Evolutionary conservation across 805 yeast genomes (phyloP), one percentile per base, ranked within the genome.

Genomic region (Barnettozyma californica): DNA sequence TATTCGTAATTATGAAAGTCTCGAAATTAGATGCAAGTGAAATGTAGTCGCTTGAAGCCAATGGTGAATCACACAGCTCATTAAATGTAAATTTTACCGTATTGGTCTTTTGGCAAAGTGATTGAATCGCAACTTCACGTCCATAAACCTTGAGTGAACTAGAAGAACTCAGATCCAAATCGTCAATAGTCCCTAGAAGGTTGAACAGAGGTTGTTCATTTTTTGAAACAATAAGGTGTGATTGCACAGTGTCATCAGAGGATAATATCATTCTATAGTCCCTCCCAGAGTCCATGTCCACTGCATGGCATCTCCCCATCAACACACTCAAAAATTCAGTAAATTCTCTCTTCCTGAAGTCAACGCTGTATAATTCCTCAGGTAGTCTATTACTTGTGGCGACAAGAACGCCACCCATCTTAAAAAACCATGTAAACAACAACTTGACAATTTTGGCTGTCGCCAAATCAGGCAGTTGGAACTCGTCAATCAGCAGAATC

Each of bases 301-400:
- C 66, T 0, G 81, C 70, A 16, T 75, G 70, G 62, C 91, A 84
- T 48, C 88, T 68, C 19, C 78, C 58, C 53, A 79, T 77, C 31
- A 84, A 64, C 3, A 84, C 73, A 11, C 74, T 68, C 44, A 78
- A 77, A 62, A 84, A 84, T 9, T 74, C 66, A 48, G 74, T 71
- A 60, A 84, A 81, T 43, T 80, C 80, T 5, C 71, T 66, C 54
- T 76, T 79, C 52, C 79, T 76, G 62, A 84, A 83, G 48, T 78
- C 82, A 11, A 81, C 81, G 4, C 87, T 76, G 56, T 84, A 84
- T 37, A 84, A 68, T 50, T 84, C 85, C 54, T 84, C 87, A 0
- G 91, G 91, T 14, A 84, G 66, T 59, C 86, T 73, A 55, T 84
- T 84, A 3, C 87, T 80, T 2, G 89, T 84, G 3, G 90, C 88